Conservation (phyloP, 2,329 filamentous ascomycete genomes). For the Aureobasidium sp. region DNA sequence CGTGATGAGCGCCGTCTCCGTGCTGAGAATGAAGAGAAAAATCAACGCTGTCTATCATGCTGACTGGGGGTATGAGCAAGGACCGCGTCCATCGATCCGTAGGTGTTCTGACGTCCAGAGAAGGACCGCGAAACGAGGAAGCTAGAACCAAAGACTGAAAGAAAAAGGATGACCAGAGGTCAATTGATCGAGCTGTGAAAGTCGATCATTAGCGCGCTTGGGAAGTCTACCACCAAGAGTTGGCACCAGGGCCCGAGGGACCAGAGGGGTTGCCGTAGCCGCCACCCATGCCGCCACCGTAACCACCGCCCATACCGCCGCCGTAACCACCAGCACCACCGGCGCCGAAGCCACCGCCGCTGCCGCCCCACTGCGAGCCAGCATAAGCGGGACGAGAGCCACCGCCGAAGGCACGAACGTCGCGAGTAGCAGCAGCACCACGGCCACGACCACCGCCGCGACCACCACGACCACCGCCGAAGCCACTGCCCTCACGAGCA, state of each 20-base stretch:
- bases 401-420: conserved; percentile 61
- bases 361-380: conserved; percentile 47
- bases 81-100: conserved; percentile 23
- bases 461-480: conserved; percentile 59
- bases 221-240: conserved; percentile 54
- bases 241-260: conserved; percentile 46
- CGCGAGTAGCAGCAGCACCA: conserved; percentile 65
- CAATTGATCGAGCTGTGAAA: not conserved
- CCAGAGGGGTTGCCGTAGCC: conserved; percentile 64
- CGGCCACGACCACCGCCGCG: conserved; percentile 66
- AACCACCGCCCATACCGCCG: conserved; percentile 38
- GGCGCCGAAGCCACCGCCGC: conserved; percentile 36
- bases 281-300: conserved; percentile 36
- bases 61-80: conserved; percentile 40
- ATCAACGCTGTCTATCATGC: conserved; percentile 46
- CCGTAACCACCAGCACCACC: conserved; percentile 27
- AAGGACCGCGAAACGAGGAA: conserved; percentile 24
- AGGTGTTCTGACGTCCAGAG: conserved; percentile 23
- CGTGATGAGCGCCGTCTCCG: conserved; percentile 16
- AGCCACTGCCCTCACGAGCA: conserved; percentile 82
- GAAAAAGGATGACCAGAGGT: conserved; percentile 18
- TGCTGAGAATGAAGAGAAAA: conserved; percentile 26
- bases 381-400: conserved; percentile 52
- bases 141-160: conserved; percentile 19
- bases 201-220: not conserved